Percentiles rank a stretch among this genome's conserved stretches.
Conservation (phyloP, 768 basidiomycete species). For the Boletus coccyginus region DNA sequence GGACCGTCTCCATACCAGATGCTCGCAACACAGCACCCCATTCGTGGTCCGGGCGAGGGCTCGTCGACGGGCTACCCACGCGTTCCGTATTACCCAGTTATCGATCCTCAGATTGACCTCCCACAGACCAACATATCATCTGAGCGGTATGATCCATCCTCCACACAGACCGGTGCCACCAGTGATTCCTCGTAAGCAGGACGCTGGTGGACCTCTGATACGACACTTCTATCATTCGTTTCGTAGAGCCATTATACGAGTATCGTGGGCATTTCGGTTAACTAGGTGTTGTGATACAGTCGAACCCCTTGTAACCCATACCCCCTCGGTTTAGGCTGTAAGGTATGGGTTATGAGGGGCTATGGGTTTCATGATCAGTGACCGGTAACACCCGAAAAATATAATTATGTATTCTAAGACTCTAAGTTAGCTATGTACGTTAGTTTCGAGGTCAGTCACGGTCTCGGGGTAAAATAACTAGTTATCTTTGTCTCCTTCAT, state of each 20-base stretch:
- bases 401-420: too few species aligned
- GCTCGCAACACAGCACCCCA: constrained; percentile 19
- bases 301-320: too few species aligned
- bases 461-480: too few species aligned
- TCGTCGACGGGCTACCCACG: constrained; percentile 26
- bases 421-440: too few species aligned
- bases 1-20: constrained; percentile 30
- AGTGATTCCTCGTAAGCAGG: constrained; percentile 15
- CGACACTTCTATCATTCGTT: neutral
- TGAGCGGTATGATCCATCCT: constrained; percentile 32
- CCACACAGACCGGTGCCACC: constrained; percentile 6
- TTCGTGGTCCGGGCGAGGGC: constrained; percentile 22
- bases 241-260: neutral
- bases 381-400: too few species aligned
- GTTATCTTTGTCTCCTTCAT: too few species aligned
- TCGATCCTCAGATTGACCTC: constrained; percentile 37
- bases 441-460: too few species aligned
- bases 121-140: constrained; percentile 33
- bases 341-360: too few species aligned
- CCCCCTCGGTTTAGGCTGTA: too few species aligned
- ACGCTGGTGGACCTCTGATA: neutral
- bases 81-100: constrained; percentile 37
- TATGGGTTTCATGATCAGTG: too few species aligned
- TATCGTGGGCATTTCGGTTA: neutral
- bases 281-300: neutral